phyloP scores from a whole-genome alignment of 1,139 yeast species.

The Saccharomyces hybrid region DNA sequence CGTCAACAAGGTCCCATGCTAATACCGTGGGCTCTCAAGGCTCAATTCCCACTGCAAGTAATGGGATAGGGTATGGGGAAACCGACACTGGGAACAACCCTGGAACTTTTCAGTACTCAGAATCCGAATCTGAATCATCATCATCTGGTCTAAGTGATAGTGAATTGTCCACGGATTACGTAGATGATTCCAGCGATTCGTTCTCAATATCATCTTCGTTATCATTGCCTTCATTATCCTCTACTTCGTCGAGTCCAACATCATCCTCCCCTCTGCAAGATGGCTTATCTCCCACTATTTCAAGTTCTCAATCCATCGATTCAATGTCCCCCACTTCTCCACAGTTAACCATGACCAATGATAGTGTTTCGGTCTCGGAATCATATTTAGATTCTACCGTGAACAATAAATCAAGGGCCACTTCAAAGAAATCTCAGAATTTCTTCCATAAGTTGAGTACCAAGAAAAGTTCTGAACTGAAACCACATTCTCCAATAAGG shows the following conservation, averaged over 20 bases:
- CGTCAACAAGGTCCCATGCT: not conserved
- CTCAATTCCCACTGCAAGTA: not conserved
- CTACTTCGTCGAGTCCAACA: not conserved
- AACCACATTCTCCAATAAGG: not conserved
- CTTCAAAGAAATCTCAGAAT: not conserved
- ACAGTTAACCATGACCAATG: not conserved
- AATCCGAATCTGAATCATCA: slow-evolving; percentile 9
- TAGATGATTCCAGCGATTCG: slow-evolving; percentile 19
- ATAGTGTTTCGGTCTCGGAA: not conserved
- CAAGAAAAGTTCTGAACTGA: not conserved
- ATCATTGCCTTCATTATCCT: slow-evolving; percentile 8
- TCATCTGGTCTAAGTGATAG: slow-evolving; percentile 31
- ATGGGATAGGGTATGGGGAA: not conserved
- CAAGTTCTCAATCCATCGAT: not conserved
- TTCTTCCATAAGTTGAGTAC: not conserved
- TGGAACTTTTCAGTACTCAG: not conserved
- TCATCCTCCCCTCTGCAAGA: not conserved
- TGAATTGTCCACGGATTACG: slow-evolving; percentile 31
- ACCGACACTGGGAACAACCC: not conserved
- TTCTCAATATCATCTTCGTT: slow-evolving; percentile 8
- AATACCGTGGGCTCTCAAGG: not conserved
- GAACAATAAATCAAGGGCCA: not conserved
- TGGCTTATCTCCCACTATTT: not conserved
- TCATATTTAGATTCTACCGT: not conserved
- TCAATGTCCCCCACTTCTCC: not conserved